These are phyloP conservation scores for Aspergillus hiratsukae DNA, from an alignment of 2,329 filamentous ascomycete genomes.

Conservation along the genomic window DNA sequence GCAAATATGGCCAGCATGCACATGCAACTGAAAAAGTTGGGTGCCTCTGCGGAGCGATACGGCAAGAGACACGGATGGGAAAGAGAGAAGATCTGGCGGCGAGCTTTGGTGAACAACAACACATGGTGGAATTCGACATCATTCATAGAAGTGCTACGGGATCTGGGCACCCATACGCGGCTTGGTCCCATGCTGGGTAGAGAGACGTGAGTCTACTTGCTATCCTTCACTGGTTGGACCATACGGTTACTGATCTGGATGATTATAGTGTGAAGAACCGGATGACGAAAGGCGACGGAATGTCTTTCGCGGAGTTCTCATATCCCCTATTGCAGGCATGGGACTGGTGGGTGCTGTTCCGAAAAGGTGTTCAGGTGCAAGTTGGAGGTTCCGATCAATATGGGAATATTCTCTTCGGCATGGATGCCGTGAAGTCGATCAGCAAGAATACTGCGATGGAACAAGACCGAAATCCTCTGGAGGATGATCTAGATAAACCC, in stretches of 20 bases:
- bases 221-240: neutral
- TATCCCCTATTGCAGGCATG: conserved; percentile 93
- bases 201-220: conserved; percentile 64
- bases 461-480: conserved; percentile 34
- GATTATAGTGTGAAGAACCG: conserved; percentile 67
- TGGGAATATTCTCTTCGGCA: conserved; percentile 89
- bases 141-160: conserved; percentile 69
- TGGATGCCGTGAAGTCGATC: conserved; percentile 76
- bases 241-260: neutral
- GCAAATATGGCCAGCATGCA: conserved; percentile 48
- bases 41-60: conserved; percentile 65
- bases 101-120: conserved; percentile 73
- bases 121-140: conserved; percentile 72
- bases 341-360: conserved; percentile 92
- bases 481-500: conserved; percentile 46
- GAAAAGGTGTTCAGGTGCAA: conserved; percentile 70
- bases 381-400: conserved; percentile 95
- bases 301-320: conserved; percentile 89
- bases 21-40: conserved; percentile 57
- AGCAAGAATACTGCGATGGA: conserved; percentile 45
- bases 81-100: conserved; percentile 60
- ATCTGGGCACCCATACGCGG: conserved; percentile 68
- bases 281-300: conserved; percentile 79
- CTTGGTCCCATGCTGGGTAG: conserved; percentile 82
- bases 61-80: conserved; percentile 62